Base-by-base conservation (phyloP, 2,329 filamentous ascomycete species). In the Epichloe scottii region DNA sequence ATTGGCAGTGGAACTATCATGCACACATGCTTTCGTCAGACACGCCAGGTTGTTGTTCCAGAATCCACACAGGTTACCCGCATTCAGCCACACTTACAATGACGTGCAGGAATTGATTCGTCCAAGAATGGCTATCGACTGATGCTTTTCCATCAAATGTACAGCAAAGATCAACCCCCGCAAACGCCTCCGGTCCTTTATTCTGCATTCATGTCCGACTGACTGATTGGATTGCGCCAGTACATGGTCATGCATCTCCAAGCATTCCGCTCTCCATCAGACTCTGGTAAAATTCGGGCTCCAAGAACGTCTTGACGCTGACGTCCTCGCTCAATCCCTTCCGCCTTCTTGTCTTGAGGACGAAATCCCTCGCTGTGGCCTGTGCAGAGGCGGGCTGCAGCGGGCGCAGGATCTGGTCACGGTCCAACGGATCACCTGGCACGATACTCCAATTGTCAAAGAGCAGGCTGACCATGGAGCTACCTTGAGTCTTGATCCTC, bases 381-480 rank as follows among this genome's bases (percentile, higher is more conserved):
- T 94, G 89, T 48, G 88, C 87, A 50, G 79, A 79, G 1, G 93
- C 93, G 56, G 90, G 89, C 68, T 97, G 90, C 56, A 98, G 73
- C 5, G 90, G 88, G 47, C 87, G 77, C 51, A 93, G 73, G 57
- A 89, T 81, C 55, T 94, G 83, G 54, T 89, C 86, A 62, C 84
- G 85, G 67, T 98, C 93, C 35, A 98, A 77, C 40, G 93, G 93
- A 67, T 98, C 93, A 51, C 93, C 93, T 2, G 93, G 93, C 1
- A 98, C 91, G 55, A 97, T 88, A 62, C 79, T 89, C 93, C 93
- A 98, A 57, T 87, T 83, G 64, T 98, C 93, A 67, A 98, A 98
- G 12, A 95, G 89, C 37, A 98, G 77, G 60, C 84, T 89, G 49
- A 97, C 82, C 62, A 88, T 90, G 51, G 90, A 89, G 65, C 89